Evolutionary conservation across 2,329 filamentous ascomycete species (phyloP).

Genomic region (Trichoderma sp.): DNA sequence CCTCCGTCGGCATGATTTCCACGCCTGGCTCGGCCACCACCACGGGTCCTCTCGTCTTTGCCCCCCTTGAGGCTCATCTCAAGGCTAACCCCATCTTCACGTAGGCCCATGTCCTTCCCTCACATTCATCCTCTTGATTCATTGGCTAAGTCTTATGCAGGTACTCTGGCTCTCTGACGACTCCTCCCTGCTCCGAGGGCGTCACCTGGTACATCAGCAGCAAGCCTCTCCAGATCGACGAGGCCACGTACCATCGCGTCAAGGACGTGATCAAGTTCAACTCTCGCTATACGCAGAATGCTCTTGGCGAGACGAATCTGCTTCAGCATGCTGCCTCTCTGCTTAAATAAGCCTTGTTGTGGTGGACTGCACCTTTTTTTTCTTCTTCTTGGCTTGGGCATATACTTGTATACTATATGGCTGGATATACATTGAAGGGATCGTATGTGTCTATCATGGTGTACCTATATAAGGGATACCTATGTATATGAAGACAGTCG

Average conservation of each 20-base stretch:
- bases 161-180: constrained; percentile 63
- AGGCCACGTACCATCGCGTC: constrained; percentile 53
- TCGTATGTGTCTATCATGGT: no score
- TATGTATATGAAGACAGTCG: no score
- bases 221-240: constrained; percentile 48
- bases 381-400: not conserved
- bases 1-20: constrained; percentile 42
- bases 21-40: constrained; percentile 45
- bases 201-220: constrained; percentile 57
- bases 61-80: constrained; percentile 43
- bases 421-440: not conserved
- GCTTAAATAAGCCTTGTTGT: not conserved
- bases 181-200: constrained; percentile 62
- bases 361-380: not conserved
- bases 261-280: constrained; percentile 60
- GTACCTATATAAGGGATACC: no score
- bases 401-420: not conserved
- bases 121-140: not conserved
- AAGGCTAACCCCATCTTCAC: constrained; percentile 36
- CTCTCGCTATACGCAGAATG: constrained; percentile 56
- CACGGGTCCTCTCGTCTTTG: constrained; percentile 48
- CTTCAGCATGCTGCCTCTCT: constrained; percentile 17
- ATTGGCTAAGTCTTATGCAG: not conserved
- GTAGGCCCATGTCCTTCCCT: constrained; percentile 29
- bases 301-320: constrained; percentile 45